phyloP scores from a whole-genome alignment of 345 rosid species.

The Populus pruinosa region DNA sequence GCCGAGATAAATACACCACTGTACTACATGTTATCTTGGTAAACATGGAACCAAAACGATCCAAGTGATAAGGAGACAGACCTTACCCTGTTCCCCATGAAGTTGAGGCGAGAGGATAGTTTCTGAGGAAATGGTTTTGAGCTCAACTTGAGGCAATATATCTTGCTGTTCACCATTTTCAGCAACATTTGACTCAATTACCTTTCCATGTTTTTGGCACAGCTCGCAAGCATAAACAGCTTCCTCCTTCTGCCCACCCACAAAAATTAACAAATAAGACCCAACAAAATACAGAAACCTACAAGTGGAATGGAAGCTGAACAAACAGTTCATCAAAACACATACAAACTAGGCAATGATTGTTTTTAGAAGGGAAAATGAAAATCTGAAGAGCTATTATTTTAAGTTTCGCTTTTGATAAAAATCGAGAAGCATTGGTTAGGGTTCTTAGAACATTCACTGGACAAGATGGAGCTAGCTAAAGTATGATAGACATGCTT shows the following conservation, averaged over 20 bases:
- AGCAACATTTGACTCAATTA: conserved; percentile 9
- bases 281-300: not conserved
- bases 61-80: conserved; percentile 33
- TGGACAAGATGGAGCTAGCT: not conserved
- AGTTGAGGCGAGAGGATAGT: conserved; percentile 24
- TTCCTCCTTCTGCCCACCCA: conserved; percentile 49
- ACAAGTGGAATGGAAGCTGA: not conserved
- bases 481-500: not conserved
- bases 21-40: not conserved
- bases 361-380: not conserved
- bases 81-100: conserved; percentile 53
- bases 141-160: conserved; percentile 10
- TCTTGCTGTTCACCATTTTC: conserved; percentile 24
- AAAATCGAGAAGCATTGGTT: not conserved
- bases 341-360: not conserved
- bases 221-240: conserved; percentile 67
- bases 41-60: conserved; percentile 2
- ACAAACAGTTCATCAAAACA: not conserved
- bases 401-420: not conserved
- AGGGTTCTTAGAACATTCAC: not conserved
- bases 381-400: not conserved
- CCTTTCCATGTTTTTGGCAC: conserved; percentile 67
- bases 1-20: not conserved
- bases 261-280: conserved; percentile 22
- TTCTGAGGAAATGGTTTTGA: conserved; percentile 21